phyloP scores from a whole-genome alignment of 2,329 filamentous ascomycete species.

The Aspergillus pseudoviridinutans region DNA sequence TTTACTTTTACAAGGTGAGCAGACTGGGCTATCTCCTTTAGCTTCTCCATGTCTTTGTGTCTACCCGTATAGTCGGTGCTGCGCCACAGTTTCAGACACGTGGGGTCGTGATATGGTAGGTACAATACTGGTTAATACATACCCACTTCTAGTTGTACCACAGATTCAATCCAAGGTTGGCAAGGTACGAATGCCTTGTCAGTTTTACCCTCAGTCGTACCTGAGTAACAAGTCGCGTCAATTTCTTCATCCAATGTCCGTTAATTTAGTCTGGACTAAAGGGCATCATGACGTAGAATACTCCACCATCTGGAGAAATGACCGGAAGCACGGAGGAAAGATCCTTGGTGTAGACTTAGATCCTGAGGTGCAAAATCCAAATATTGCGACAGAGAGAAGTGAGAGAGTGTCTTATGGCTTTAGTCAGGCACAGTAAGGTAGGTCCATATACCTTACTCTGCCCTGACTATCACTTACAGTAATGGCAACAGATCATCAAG shows the following conservation, averaged over 20 bases:
- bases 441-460: neutral
- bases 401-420: neutral
- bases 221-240: neutral
- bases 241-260: neutral
- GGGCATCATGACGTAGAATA: neutral
- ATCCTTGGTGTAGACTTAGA: neutral
- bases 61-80: neutral
- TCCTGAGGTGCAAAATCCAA: neutral
- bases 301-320: neutral
- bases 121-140: neutral
- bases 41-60: neutral
- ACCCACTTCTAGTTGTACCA: neutral
- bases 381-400: neutral
- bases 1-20: neutral
- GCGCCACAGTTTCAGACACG: neutral
- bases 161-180: neutral
- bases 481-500: neutral
- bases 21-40: too few relatives aligned
- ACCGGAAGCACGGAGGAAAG: constrained; percentile 1
- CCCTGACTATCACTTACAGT: neutral
- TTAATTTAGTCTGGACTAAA: neutral
- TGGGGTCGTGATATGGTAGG: neutral
- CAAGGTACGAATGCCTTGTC: neutral
- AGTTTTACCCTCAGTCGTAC: neutral
- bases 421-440: neutral